phyloP scores from a whole-genome alignment of 2,329 filamentous ascomycete species.

The Colletotrichum cordylinicola region DNA sequence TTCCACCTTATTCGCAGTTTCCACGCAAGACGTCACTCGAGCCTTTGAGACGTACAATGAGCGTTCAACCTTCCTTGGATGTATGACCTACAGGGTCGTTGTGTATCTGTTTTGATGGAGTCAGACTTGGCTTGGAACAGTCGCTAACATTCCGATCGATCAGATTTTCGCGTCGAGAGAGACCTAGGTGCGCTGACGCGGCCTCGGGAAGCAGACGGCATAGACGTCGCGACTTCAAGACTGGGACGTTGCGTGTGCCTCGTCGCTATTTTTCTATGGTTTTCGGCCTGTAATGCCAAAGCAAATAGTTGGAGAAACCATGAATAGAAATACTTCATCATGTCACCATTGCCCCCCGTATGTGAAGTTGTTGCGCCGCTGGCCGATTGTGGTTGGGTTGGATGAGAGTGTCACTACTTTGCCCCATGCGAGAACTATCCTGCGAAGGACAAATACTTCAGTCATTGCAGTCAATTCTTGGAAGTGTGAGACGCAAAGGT shows the following conservation, averaged over 20 bases:
- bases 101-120: background rate
- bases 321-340: background rate
- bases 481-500: background rate
- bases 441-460: background rate
- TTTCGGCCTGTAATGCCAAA: background rate
- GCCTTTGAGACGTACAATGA: background rate
- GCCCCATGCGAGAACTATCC: background rate
- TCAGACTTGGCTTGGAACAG: background rate
- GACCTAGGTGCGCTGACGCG: background rate
- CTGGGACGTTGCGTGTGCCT: background rate
- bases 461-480: background rate
- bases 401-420: background rate
- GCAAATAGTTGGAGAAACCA: background rate
- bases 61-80: background rate
- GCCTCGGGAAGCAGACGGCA: background rate
- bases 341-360: background rate
- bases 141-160: background rate
- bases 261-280: background rate
- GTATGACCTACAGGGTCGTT: background rate
- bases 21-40: background rate
- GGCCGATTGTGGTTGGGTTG: background rate
- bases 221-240: background rate
- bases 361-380: background rate
- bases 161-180: background rate
- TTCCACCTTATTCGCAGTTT: background rate